A percentile compares a stretch with the other conserved stretches of the same genome.
These are phyloP conservation scores for Miscanthus lutarioriparius DNA, from an alignment of 176 grass and related monocot genomes.

Conservation along the genomic window DNA sequence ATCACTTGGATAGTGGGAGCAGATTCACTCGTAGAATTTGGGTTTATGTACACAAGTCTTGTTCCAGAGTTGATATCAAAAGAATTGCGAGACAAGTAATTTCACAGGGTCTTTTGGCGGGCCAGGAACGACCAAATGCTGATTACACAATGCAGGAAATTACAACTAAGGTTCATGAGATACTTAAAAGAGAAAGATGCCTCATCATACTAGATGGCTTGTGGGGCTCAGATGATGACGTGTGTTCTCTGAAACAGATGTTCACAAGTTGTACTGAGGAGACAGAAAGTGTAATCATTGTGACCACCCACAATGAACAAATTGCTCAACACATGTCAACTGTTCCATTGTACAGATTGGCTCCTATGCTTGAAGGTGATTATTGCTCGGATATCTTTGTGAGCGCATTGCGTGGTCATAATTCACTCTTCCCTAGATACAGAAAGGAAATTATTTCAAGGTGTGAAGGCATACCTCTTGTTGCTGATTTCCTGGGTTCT, in stretches of 20 bases:
- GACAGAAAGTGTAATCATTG: slow-evolving; percentile 8
- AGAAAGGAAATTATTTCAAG: slow-evolving; percentile 15
- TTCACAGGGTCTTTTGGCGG: neutral
- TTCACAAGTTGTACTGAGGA: neutral
- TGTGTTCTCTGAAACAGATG: slow-evolving; percentile 7
- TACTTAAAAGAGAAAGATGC: slow-evolving; percentile 8
- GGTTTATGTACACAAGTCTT: slow-evolving; percentile 2
- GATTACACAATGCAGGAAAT: slow-evolving; percentile 19
- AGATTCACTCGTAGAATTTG: slow-evolving; percentile 3
- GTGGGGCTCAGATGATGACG: neutral
- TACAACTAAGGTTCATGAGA: slow-evolving; percentile 6
- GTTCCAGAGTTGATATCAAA: slow-evolving; percentile 7
- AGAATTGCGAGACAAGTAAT: slow-evolving; percentile 1
- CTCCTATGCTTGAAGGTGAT: slow-evolving; percentile 16
- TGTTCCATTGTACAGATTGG: slow-evolving; percentile 7
- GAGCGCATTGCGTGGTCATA: neutral
- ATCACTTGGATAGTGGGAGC: neutral
- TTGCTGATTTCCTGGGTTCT: slow-evolving; percentile 12
- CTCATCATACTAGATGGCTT: slow-evolving; percentile 9
- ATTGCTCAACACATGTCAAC: slow-evolving; percentile 2
- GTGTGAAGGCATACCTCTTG: slow-evolving; percentile 22
- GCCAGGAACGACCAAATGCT: neutral
- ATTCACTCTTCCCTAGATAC: neutral
- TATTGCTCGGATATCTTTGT: slow-evolving; percentile 6
- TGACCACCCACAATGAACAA: neutral